Conservation (phyloP, 2,329 filamentous ascomycete species). For the Onygenales sp. region DNA sequence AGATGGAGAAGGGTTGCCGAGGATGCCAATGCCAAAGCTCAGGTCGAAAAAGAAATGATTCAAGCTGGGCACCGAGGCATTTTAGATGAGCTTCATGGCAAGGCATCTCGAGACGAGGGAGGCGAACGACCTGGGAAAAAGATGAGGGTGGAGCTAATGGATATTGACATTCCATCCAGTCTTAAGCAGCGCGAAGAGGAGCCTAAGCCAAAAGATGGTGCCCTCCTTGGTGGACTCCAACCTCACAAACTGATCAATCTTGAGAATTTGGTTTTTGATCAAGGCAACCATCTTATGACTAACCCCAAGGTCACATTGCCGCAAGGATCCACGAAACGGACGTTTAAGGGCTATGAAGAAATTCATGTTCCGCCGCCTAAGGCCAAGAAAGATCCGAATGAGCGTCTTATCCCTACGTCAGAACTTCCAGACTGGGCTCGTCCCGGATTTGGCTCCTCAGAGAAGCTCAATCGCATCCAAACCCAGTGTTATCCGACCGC, state of each 20-base stretch:
- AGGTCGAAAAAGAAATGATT: conserved; percentile 82
- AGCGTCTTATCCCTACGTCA: conserved; percentile 66
- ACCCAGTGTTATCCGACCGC: conserved; percentile 86
- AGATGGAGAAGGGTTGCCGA: conserved; percentile 74
- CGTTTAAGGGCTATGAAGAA: conserved; percentile 97
- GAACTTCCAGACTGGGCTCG: conserved; percentile 91
- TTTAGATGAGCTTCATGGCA: conserved; percentile 76
- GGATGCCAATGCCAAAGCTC: conserved; percentile 59
- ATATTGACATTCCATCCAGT: conserved; percentile 65
- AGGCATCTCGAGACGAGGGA: conserved; percentile 47
- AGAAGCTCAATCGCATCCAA: conserved; percentile 89
- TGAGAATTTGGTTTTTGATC: conserved; percentile 92
- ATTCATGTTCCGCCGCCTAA: conserved; percentile 94
- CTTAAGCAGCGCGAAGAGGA: conserved; percentile 43
- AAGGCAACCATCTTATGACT: conserved; percentile 99
- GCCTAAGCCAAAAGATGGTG: conserved; percentile 53
- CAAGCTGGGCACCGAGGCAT: conserved; percentile 80
- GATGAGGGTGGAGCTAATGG: conserved; percentile 77
- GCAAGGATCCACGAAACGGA: conserved; percentile 87
- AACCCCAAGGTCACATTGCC: conserved; percentile 91
- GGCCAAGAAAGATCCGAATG: conserved; percentile 69
- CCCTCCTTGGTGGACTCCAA: conserved; percentile 71
- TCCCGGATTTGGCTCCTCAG: conserved; percentile 72
- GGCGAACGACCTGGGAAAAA: conserved; percentile 60
- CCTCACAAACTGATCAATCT: conserved; percentile 84